Conservation (phyloP, 2,329 filamentous ascomycete species). For the Ceratocystis albifundus region DNA sequence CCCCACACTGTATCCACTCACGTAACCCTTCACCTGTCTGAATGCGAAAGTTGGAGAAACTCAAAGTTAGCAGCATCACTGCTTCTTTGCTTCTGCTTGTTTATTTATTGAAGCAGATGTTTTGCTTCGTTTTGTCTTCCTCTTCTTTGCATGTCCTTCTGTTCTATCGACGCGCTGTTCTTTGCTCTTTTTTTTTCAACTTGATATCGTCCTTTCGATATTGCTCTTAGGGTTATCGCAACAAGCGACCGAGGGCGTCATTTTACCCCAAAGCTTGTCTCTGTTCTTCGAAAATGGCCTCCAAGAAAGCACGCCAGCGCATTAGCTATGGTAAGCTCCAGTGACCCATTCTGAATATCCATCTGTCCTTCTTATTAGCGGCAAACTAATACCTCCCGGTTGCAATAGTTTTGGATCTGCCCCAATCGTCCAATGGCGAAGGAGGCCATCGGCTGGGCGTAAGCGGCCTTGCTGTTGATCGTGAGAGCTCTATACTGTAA, state of each 20-base stretch:
- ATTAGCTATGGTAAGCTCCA: conserved; percentile 53
- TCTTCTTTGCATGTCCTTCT: neutral
- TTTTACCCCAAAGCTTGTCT: neutral
- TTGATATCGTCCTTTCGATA: neutral
- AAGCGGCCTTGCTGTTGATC: conserved; percentile 84
- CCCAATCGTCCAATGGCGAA: conserved; percentile 50
- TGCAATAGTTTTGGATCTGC: conserved; percentile 45
- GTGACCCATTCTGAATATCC: neutral
- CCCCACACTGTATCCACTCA: neutral
- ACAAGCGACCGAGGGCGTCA: neutral
- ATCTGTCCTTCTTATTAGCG: no score
- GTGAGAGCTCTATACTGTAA: conserved; percentile 73
- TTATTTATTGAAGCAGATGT: neutral
- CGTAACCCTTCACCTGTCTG: neutral
- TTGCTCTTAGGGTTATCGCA: neutral
- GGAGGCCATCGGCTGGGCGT: conserved; percentile 89
- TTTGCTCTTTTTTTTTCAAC: neutral
- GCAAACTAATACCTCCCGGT: no score
- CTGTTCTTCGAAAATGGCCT: conserved; percentile 39
- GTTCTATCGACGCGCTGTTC: conserved; percentile 4
- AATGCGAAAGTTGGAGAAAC: neutral
- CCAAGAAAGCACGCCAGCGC: conserved; percentile 55
- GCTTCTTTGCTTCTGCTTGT: neutral
- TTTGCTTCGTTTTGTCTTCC: neutral
- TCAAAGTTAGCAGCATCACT: neutral